A percentile compares a stretch with the other conserved stretches of the same genome.
These are phyloP conservation scores for Sugiyamaella paludigena DNA, from an alignment of 1,139 yeast genomes.

Conservation along the genomic window DNA sequence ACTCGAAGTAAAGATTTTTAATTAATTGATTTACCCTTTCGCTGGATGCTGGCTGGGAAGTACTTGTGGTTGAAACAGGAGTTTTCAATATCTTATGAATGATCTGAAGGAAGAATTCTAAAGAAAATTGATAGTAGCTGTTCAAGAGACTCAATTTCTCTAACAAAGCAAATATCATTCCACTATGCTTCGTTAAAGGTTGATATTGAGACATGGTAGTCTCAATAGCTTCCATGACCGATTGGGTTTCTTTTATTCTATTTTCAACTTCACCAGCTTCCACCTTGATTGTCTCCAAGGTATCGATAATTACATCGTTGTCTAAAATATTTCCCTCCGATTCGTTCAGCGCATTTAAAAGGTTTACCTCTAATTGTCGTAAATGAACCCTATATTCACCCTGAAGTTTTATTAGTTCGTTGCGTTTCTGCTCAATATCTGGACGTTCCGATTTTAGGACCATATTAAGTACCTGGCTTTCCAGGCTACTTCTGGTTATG, in stretches of 20 bases:
- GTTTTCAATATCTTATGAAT: constrained; percentile 43
- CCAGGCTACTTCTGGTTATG: constrained; percentile 63
- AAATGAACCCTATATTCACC: constrained; percentile 59
- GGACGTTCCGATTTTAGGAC: constrained; percentile 60
- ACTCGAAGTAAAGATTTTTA: constrained; percentile 44
- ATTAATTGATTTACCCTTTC: constrained; percentile 37
- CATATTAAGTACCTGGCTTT: constrained; percentile 58
- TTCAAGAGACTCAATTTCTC: constrained; percentile 46
- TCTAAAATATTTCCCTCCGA: constrained; percentile 67
- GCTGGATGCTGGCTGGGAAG: neutral
- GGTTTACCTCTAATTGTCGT: constrained; percentile 55
- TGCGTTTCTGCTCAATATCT: constrained; percentile 59
- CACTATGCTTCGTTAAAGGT: constrained; percentile 55
- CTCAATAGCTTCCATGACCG: constrained; percentile 55
- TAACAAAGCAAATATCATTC: constrained; percentile 49
- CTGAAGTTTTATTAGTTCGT: constrained; percentile 52
- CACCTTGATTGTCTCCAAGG: constrained; percentile 61
- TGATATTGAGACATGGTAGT: constrained; percentile 47
- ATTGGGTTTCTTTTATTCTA: constrained; percentile 55
- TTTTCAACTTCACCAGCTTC: constrained; percentile 57
- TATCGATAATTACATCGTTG: constrained; percentile 55
- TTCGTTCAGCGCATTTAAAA: constrained; percentile 57
- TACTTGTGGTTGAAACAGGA: constrained; percentile 5
- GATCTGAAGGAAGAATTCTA: constrained; percentile 46
- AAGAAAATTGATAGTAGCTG: constrained; percentile 58